Base-by-base conservation (phyloP, 495 filamentous ascomycete species). In the Acidiella bohemica region DNA sequence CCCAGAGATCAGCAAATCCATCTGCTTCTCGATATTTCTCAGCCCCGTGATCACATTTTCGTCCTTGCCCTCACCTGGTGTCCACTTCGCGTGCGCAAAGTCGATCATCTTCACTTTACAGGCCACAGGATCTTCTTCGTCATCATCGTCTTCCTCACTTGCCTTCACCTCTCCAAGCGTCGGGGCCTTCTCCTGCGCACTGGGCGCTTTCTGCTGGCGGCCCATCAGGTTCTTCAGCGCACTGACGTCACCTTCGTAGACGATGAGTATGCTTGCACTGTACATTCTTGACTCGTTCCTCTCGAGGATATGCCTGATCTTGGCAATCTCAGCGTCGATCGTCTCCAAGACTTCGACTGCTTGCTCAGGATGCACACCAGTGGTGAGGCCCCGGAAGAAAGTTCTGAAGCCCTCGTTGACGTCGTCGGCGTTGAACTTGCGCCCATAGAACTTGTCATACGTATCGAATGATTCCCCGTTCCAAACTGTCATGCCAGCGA, bases 401-500 rank as follows among this genome's bases (percentile, higher is more conserved):
- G 43, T 39, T 21, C 40, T 67, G 48, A 94, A 79, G n/a, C 76
- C 83, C 27, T 81, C 67, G 27, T 72, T 67, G 27, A 93, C 69
- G 53, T 81, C 92, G 8, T 75, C 55, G 1, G 73, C 71, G 29
- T 60, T 77, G 57, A 95, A 79, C 1, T 67, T 59, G 23, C 84
- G 74, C 17, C 90, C 90, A 56, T 90, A 95, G 56, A 78, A 71
- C 58, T 93, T 97, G 58, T 87, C 79, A 53, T 84, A 96, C 14
- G 80, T 70, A 53, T 67, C 75, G 53, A 81, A 92, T 13, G 72
- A 72, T 19, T 65, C 58, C 2, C 80, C 84, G 33, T 78, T 80
- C 71, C 78, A 97, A 2, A 88, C 81, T 53, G 80, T 81, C 92
- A 97, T 97, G 2, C 90, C 90, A 0, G 84, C 84, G 43, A 97